These are phyloP conservation scores for Lithospermum erythrorhizon DNA, from an alignment of 257 asterid genomes.

Conservation along the genomic window DNA sequence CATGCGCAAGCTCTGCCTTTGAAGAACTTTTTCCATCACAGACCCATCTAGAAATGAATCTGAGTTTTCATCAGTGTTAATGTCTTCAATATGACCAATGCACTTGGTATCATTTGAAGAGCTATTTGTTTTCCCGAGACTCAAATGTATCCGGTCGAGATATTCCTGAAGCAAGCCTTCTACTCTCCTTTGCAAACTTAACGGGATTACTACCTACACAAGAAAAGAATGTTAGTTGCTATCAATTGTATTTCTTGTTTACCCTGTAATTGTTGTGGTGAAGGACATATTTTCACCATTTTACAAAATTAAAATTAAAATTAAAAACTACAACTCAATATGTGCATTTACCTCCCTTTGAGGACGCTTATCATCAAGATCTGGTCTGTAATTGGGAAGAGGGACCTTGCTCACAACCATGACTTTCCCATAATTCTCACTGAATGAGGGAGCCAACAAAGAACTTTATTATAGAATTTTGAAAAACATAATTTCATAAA, in stretches of 20 bases:
- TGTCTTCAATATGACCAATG: constrained; percentile 27
- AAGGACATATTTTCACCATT: neutral
- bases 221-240: constrained; percentile 16
- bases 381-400: constrained; percentile 91
- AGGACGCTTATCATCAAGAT: constrained; percentile 93
- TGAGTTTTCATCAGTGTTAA: constrained; percentile 38
- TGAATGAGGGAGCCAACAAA: constrained; percentile 20
- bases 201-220: constrained; percentile 74
- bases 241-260: constrained; percentile 7
- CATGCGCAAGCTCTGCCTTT: constrained; percentile 92
- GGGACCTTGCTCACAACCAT: constrained; percentile 87
- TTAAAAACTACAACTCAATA: constrained; percentile 6
- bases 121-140: constrained; percentile 25
- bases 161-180: constrained; percentile 97
- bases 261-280: neutral
- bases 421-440: constrained; percentile 82
- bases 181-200: constrained; percentile 95
- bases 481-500: neutral
- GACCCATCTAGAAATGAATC: constrained; percentile 71
- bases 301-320: no score
- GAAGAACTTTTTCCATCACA: constrained; percentile 95
- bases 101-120: constrained; percentile 25
- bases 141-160: constrained; percentile 61
- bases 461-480: neutral
- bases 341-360: constrained; percentile 71